These are phyloP conservation scores for Didymosphaeria variabile DNA, from an alignment of 2,329 filamentous ascomycete genomes.

Conservation along the genomic window DNA sequence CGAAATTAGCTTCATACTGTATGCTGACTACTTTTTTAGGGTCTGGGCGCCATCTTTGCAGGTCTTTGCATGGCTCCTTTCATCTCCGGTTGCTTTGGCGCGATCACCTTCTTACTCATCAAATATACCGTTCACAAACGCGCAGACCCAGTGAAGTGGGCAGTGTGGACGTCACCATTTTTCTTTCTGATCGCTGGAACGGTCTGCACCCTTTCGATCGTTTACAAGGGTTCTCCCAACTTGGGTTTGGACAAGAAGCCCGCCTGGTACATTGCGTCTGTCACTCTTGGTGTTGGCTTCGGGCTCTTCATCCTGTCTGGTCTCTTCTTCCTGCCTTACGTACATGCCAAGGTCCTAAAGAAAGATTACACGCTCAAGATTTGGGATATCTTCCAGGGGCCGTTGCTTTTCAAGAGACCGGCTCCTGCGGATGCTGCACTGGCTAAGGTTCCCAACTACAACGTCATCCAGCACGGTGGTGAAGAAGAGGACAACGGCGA, in stretches of 20 bases:
- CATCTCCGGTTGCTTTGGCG: constrained; percentile 71
- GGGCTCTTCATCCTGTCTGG: constrained; percentile 68
- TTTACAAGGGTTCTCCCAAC: constrained; percentile 81
- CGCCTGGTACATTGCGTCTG: constrained; percentile 70
- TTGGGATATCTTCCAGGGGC: constrained; percentile 70
- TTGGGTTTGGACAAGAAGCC: constrained; percentile 73
- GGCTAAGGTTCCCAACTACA: constrained; percentile 76
- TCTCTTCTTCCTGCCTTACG: constrained; percentile 77
- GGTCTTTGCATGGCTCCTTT: constrained; percentile 74
- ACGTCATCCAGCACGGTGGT: constrained; percentile 71
- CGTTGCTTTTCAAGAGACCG: constrained; percentile 64
- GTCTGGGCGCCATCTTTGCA: constrained; percentile 69
- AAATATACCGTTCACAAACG: constrained; percentile 76
- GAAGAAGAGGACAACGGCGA: constrained; percentile 2
- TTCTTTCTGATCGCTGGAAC: constrained; percentile 80
- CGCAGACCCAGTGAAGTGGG: constrained; percentile 75
- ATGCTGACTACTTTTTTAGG: constrained; percentile 53
- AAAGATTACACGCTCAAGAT: constrained; percentile 71
- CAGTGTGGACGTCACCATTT: constrained; percentile 75
- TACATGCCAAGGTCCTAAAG: constrained; percentile 73
- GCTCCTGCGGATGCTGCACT: constrained; percentile 61
- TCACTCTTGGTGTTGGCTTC: constrained; percentile 70
- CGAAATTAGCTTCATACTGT: neutral
- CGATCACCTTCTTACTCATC: constrained; percentile 76
- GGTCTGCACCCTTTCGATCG: constrained; percentile 77